phyloP scores from a whole-genome alignment of 768 basidiomycete genomes.

The Pisolithus tinctorius region DNA sequence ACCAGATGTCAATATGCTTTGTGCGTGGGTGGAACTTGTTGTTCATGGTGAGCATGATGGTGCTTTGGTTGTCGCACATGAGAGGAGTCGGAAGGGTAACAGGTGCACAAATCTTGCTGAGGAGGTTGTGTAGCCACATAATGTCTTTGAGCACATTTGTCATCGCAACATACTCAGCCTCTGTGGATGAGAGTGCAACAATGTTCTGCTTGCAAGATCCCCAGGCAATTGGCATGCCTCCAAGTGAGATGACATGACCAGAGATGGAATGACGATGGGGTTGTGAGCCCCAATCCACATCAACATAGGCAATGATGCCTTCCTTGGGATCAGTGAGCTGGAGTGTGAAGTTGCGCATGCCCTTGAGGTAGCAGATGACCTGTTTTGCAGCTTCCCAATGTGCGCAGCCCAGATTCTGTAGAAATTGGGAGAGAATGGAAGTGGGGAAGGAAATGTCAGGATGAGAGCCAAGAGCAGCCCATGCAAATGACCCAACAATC shows the following conservation, averaged over 20 bases:
- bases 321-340: not conserved
- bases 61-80: not conserved
- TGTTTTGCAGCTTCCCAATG: constrained; percentile 22
- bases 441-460: constrained; percentile 27
- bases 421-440: constrained; percentile 16
- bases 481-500: constrained; percentile 26
- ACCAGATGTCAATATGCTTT: not conserved
- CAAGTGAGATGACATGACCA: not conserved
- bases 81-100: not conserved
- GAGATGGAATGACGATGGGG: not conserved
- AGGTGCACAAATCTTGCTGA: not conserved
- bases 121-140: not conserved
- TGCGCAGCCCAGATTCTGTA: constrained; percentile 12
- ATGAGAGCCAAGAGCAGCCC: constrained; percentile 17
- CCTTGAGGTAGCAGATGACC: constrained; percentile 24
- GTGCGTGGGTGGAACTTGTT: constrained; percentile 1
- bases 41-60: not conserved
- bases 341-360: constrained; percentile 11
- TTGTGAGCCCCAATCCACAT: constrained; percentile 2
- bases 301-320: not conserved
- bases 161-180: not conserved
- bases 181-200: not conserved
- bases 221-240: not conserved
- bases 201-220: not conserved
- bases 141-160: not conserved